These are phyloP conservation scores for Penicillium verrucosum DNA, from an alignment of 2,329 filamentous ascomycete genomes.

Conservation along the genomic window DNA sequence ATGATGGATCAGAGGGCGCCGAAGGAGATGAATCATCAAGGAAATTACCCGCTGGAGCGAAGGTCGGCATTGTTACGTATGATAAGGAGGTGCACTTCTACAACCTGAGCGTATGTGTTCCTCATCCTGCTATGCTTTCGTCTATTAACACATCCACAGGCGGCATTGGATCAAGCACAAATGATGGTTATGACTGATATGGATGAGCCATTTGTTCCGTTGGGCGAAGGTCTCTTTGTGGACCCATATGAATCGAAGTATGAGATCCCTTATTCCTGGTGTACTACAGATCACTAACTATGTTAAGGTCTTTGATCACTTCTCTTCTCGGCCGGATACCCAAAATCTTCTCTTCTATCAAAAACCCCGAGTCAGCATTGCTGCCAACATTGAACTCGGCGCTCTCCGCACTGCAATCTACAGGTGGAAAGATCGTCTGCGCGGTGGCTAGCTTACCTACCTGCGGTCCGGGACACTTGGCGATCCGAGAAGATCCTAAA, in stretches of 20 bases:
- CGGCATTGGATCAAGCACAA: constrained; percentile 78
- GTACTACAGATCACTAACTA: constrained; percentile 24
- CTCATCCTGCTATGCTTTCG: constrained; percentile 11
- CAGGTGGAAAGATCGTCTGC: constrained; percentile 89
- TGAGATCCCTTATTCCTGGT: constrained; percentile 17
- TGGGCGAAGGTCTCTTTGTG: constrained; percentile 89
- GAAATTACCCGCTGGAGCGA: constrained; percentile 71
- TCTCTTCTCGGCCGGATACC: constrained; percentile 83
- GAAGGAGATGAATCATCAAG: constrained; percentile 49
- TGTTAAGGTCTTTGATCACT: constrained; percentile 66
- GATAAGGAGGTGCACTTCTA: constrained; percentile 98
- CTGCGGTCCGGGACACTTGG: constrained; percentile 81
- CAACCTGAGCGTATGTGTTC: constrained; percentile 71
- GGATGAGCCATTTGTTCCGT: constrained; percentile 90
- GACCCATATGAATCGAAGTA: constrained; percentile 86
- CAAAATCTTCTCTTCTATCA: constrained; percentile 78
- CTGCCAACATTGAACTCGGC: constrained; percentile 81
- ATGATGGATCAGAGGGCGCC: constrained; percentile 52
- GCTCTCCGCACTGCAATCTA: constrained; percentile 75
- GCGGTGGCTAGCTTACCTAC: constrained; percentile 85
- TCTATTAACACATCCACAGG: constrained; percentile 45
- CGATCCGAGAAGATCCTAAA: constrained; percentile 84
- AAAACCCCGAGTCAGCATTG: constrained; percentile 86
- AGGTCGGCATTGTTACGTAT: constrained; percentile 91
- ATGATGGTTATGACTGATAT: constrained; percentile 99